These are phyloP conservation scores for Mucor piriformis DNA, from an alignment of 371 early-diverging fungal genomes.

Conservation along the genomic window DNA sequence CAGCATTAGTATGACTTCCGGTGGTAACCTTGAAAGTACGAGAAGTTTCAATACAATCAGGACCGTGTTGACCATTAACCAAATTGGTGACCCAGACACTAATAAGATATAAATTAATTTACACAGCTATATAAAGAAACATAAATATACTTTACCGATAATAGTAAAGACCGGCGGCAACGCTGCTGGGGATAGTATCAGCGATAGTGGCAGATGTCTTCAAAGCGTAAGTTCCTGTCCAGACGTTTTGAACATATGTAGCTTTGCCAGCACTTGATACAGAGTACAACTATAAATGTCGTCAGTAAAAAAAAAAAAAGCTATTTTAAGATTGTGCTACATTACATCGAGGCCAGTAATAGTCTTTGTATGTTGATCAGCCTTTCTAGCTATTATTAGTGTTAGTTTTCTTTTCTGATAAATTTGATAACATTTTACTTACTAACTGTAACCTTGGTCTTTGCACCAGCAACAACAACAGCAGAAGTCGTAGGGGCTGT, in stretches of 20 bases:
- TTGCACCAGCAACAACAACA: slow-evolving; percentile 36
- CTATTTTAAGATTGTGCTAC: slow-evolving; percentile 8
- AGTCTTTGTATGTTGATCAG: slow-evolving; percentile 36
- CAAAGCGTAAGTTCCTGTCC: slow-evolving; percentile 41
- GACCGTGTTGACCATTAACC: slow-evolving; percentile 46
- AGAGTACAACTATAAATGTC: slow-evolving; percentile 39
- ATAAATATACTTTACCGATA: slow-evolving; percentile 38
- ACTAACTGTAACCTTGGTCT: slow-evolving; percentile 38
- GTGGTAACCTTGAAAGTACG: slow-evolving; percentile 63
- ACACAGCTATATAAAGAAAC: neutral
- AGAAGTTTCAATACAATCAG: slow-evolving; percentile 56
- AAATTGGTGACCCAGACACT: slow-evolving; percentile 55
- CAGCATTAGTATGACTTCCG: slow-evolving; percentile 60
- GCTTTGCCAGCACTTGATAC: slow-evolving; percentile 37
- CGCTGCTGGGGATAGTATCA: slow-evolving; percentile 32
- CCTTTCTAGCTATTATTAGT: slow-evolving; percentile 24
- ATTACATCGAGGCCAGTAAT: slow-evolving; percentile 54
- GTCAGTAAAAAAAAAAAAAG: slow-evolving; percentile 1
- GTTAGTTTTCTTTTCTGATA: neutral
- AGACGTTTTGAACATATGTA: slow-evolving; percentile 48
- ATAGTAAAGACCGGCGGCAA: slow-evolving; percentile 49
- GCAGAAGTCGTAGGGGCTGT: slow-evolving; percentile 22
- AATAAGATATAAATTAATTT: slow-evolving; percentile 1
- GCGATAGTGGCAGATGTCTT: slow-evolving; percentile 37
- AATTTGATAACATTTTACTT: slow-evolving; percentile 10